phyloP scores from a whole-genome alignment of 148 eudicot species.

The Silene latifolia region DNA sequence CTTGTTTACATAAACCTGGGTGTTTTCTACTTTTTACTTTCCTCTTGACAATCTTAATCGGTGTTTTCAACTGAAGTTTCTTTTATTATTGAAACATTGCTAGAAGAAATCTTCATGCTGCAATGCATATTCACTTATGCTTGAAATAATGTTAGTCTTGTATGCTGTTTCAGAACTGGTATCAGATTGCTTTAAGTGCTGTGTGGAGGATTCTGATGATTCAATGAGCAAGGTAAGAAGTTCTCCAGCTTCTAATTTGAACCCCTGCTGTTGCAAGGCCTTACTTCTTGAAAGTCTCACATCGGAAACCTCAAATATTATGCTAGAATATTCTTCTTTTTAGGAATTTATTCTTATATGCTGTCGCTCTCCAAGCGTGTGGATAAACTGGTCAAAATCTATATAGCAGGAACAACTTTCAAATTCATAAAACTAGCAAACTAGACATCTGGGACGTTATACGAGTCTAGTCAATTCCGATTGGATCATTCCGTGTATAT shows the following conservation, averaged over 20 bases:
- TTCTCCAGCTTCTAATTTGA: background rate
- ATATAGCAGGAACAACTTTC: no score
- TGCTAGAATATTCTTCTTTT: background rate
- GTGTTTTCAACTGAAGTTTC: background rate
- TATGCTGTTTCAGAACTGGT: slow-evolving; percentile 56
- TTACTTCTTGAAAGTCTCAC: background rate
- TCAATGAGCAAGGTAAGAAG: slow-evolving; percentile 81
- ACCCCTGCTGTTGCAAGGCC: background rate
- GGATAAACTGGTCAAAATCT: background rate
- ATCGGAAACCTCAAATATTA: background rate
- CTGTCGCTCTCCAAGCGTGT: background rate
- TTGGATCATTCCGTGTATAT: no score
- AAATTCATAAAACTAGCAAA: no score
- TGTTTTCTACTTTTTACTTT: background rate
- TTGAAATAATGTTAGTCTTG: background rate
- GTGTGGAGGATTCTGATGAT: slow-evolving; percentile 91
- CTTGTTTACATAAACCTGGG: background rate
- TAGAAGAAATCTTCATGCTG: background rate
- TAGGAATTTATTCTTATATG: background rate
- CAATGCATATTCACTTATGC: background rate
- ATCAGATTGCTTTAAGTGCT: slow-evolving; percentile 82
- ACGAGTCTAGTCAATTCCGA: no score
- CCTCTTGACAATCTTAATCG: background rate
- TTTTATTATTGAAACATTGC: background rate
- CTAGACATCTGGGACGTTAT: no score